Conservation (phyloP, 2,329 filamentous ascomycete species). For the Epichloe glyceriae region DNA sequence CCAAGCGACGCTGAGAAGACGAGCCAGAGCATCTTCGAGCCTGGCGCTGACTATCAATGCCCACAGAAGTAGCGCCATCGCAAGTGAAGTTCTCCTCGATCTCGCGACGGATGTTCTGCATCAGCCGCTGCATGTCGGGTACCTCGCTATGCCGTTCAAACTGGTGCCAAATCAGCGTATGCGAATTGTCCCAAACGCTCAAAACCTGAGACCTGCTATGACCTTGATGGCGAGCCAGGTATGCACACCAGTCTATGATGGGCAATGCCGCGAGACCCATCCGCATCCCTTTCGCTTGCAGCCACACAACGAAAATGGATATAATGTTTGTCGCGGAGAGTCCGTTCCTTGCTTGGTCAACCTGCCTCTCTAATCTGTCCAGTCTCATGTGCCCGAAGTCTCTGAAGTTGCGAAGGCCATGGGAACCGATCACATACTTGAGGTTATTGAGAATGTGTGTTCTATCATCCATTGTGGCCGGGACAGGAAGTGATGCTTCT, state of each 20-base stretch:
- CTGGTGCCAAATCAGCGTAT: neutral
- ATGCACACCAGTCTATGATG: slow-evolving; percentile 1
- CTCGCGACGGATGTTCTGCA: neutral
- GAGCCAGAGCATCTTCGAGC: neutral
- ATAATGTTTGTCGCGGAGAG: slow-evolving; percentile 10
- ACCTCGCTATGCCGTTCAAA: neutral
- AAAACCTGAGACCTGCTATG: neutral
- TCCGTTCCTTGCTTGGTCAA: slow-evolving; percentile 4
- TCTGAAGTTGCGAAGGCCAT: slow-evolving; percentile 9
- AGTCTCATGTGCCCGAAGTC: slow-evolving; percentile 15
- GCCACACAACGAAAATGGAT: slow-evolving; percentile 16
- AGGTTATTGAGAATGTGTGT: slow-evolving; percentile 10
- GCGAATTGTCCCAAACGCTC: neutral
- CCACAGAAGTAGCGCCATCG: neutral
- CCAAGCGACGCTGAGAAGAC: neutral
- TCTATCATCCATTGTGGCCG: slow-evolving; percentile 11
- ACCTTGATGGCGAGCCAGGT: neutral
- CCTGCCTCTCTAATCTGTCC: slow-evolving; percentile 11
- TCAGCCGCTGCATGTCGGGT: neutral
- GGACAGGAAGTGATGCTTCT: neutral
- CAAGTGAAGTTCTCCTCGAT: neutral
- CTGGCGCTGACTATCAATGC: neutral
- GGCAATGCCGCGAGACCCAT: neutral
- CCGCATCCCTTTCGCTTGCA: slow-evolving; percentile 10
- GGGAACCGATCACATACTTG: slow-evolving; percentile 12